Evolutionary conservation across 2,329 filamentous ascomycete species (phyloP).

Genomic region (Colletotrichum shisoi): DNA sequence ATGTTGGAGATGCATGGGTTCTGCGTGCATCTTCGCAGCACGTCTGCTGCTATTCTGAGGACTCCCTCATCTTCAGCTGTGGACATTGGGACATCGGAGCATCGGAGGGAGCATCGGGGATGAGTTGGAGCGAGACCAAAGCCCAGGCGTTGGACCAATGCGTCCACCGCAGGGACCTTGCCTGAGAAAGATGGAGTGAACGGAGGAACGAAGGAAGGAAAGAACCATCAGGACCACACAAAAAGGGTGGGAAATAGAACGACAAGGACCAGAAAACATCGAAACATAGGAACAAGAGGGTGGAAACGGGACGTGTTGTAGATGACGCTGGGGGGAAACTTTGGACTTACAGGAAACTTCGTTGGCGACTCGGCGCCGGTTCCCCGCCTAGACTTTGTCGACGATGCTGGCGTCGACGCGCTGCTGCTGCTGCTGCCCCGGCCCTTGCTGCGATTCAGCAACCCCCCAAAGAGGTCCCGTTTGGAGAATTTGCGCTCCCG

Average conservation of each 20-base stretch:
- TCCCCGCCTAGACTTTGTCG: constrained; percentile 22
- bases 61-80: constrained; percentile 21
- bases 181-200: background rate
- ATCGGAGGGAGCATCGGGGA: background rate
- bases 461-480: constrained; percentile 46
- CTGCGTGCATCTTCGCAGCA: constrained; percentile 24
- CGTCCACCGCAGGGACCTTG: constrained; percentile 17
- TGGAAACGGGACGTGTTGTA: background rate
- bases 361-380: constrained; percentile 34
- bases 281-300: background rate
- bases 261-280: background rate
- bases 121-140: background rate
- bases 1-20: constrained; percentile 1
- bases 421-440: constrained; percentile 22
- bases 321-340: background rate
- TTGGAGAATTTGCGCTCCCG: constrained; percentile 44
- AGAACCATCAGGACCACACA: constrained; percentile 5
- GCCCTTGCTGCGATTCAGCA: constrained; percentile 44
- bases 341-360: constrained; percentile 34
- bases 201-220: background rate
- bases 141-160: constrained; percentile 3
- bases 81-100: constrained; percentile 8
- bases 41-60: constrained; percentile 27
- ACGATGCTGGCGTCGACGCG: constrained; percentile 20
- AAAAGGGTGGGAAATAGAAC: constrained; percentile 25